A percentile compares a stretch with the other conserved stretches of the same genome.
Conservation (phyloP, 257 asterid genomes). For the Paraleonurus japonicus region DNA sequence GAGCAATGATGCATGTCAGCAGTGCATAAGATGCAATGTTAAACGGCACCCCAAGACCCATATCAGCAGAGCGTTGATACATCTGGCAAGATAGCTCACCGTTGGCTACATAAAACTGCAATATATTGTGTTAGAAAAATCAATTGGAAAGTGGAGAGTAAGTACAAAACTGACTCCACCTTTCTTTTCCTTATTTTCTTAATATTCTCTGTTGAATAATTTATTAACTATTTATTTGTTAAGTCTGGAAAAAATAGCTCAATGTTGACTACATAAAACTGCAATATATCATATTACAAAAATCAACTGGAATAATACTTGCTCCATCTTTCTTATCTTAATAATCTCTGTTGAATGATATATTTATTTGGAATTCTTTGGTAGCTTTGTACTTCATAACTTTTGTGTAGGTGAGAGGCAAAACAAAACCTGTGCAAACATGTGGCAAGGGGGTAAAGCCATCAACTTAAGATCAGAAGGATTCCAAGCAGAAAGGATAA, state of each 20-base stretch:
- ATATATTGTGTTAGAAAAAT: neutral
- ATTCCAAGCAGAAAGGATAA: constrained; percentile 79
- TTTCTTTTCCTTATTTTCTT: neutral
- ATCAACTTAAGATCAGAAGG: constrained; percentile 72
- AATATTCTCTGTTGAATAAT: neutral
- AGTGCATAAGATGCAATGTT: constrained; percentile 77
- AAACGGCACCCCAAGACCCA: constrained; percentile 87
- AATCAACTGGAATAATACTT: constrained; percentile 2
- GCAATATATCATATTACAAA: constrained; percentile 25
- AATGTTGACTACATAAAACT: constrained; percentile 72
- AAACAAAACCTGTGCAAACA: constrained; percentile 71
- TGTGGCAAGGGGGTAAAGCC: constrained; percentile 93
- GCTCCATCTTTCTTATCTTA: neutral
- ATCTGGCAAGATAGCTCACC: constrained; percentile 89
- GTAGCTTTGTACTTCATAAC: neutral
- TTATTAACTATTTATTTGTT: constrained; percentile 31
- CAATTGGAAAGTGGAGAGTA: neutral
- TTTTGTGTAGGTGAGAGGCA: neutral
- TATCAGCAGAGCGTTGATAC: constrained; percentile 86
- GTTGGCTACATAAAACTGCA: constrained; percentile 74
- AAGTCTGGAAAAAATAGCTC: constrained; percentile 80
- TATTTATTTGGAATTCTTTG: neutral
- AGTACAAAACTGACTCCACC: neutral
- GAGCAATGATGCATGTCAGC: constrained; percentile 78
- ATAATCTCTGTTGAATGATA: neutral